Evolutionary conservation across 768 basidiomycete genomes (phyloP).

Genomic region (Sporobolomyces roseus): DNA sequence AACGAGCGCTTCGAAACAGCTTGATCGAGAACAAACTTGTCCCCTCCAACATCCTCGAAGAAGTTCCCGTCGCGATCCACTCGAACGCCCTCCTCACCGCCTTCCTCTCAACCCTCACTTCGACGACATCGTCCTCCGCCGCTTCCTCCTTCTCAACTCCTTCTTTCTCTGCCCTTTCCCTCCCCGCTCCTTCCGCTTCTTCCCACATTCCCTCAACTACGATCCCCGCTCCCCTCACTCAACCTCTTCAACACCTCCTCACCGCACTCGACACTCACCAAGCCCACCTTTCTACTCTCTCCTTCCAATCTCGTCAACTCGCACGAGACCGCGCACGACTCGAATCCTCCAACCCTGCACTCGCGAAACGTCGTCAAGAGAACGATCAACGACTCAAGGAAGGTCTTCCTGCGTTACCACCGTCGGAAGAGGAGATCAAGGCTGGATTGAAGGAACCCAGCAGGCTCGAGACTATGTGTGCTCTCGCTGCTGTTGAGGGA

Average conservation of each 20-base stretch:
- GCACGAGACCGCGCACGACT: conserved; percentile 41
- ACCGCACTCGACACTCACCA: conserved; percentile 42
- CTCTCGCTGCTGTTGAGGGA: conserved; percentile 39
- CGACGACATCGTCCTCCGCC: conserved; percentile 24
- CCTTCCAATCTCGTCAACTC: conserved; percentile 43
- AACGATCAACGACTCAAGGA: conserved; percentile 41
- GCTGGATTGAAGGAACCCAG: conserved; percentile 37
- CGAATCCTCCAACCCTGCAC: conserved; percentile 31
- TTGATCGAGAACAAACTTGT: conserved; percentile 42
- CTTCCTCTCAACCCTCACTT: conserved; percentile 43
- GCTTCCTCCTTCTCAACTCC: conserved; percentile 19
- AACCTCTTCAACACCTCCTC: conserved; percentile 38
- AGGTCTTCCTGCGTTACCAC: conserved; percentile 35
- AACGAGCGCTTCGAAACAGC: background rate
- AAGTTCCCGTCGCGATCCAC: conserved; percentile 44
- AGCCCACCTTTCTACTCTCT: conserved; percentile 41
- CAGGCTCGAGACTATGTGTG: conserved; percentile 40
- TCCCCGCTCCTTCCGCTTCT: conserved; percentile 32
- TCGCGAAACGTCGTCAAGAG: conserved; percentile 37
- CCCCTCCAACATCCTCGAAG: conserved; percentile 43
- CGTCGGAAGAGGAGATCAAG: conserved; percentile 33
- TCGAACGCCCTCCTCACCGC: conserved; percentile 44
- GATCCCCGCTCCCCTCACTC: conserved; percentile 33
- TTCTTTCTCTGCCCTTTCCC: conserved; percentile 36
- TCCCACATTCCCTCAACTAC: conserved; percentile 31